phyloP scores from a whole-genome alignment of 2,329 filamentous ascomycete species.

The Xylariaceae sp. region DNA sequence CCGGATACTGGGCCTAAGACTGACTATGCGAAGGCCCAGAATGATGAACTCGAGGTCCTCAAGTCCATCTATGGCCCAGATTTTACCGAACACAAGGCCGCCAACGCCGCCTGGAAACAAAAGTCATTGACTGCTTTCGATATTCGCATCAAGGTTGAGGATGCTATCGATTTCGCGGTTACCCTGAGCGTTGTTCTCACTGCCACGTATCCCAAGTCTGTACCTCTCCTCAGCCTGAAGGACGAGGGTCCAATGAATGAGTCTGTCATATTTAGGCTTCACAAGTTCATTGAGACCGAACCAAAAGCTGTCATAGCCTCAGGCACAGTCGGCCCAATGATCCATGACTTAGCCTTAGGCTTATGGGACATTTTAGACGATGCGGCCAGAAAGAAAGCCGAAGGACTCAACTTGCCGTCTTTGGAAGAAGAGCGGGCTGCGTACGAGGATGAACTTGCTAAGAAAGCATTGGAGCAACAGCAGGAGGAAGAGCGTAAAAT shows the following conservation, averaged over 20 bases:
- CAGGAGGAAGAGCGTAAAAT: slow-evolving; percentile 49
- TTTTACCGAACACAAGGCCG: slow-evolving; percentile 67
- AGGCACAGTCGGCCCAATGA: slow-evolving; percentile 50
- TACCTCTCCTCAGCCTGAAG: slow-evolving; percentile 66
- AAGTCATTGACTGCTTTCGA: slow-evolving; percentile 81
- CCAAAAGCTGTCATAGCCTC: slow-evolving; percentile 49
- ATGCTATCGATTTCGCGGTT: slow-evolving; percentile 65
- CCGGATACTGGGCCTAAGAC: slow-evolving; percentile 42
- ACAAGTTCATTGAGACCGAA: slow-evolving; percentile 56
- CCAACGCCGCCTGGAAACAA: slow-evolving; percentile 73
- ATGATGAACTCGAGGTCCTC: slow-evolving; percentile 80
- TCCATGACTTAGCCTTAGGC: slow-evolving; percentile 61
- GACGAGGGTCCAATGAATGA: slow-evolving; percentile 60
- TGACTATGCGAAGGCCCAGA: slow-evolving; percentile 77
- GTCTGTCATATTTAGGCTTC: slow-evolving; percentile 65
- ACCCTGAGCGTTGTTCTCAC: slow-evolving; percentile 76
- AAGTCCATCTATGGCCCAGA: slow-evolving; percentile 87
- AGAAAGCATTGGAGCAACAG: slow-evolving; percentile 52
- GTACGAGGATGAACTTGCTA: slow-evolving; percentile 67
- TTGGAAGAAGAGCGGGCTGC: slow-evolving; percentile 83
- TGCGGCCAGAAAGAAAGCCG: slow-evolving; percentile 70
- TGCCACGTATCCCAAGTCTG: slow-evolving; percentile 83
- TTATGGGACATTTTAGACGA: slow-evolving; percentile 78
- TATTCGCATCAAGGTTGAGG: slow-evolving; percentile 68
- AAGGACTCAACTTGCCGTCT: slow-evolving; percentile 72